phyloP scores from a whole-genome alignment of 805 yeast genomes.

The Torulaspora franciscae region DNA sequence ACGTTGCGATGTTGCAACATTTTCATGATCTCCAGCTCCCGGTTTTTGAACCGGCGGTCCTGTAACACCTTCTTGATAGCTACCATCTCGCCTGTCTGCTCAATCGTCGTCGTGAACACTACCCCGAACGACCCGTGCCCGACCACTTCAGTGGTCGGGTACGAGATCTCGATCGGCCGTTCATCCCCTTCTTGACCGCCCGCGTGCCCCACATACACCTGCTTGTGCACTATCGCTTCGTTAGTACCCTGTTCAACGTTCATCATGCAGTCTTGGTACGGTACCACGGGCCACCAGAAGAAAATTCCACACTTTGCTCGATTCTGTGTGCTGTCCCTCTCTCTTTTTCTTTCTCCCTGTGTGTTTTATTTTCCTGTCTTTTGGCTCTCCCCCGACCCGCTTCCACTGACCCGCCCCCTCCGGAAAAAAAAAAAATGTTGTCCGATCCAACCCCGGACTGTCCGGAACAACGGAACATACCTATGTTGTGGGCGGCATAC shows the following conservation, averaged over 20 bases:
- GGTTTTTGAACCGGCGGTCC: conserved; percentile 86
- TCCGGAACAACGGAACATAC: conserved; percentile 1
- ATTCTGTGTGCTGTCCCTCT: background rate
- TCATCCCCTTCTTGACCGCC: conserved; percentile 6
- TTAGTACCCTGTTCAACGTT: conserved; percentile 23
- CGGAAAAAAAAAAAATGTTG: background rate
- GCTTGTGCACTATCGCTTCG: conserved; percentile 29
- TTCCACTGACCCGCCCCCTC: background rate
- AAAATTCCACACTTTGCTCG: background rate
- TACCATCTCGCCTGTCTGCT: conserved; percentile 70
- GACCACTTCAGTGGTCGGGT: conserved; percentile 76
- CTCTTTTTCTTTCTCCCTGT: background rate
- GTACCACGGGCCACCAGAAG: background rate
- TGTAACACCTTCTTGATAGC: conserved; percentile 97
- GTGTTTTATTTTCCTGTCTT: background rate
- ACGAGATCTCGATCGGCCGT: conserved; percentile 15
- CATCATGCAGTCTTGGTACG: conserved; percentile 9
- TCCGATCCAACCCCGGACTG: background rate
- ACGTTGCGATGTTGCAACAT: conserved; percentile 79
- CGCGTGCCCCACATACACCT: conserved; percentile 27
- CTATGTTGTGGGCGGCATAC: background rate
- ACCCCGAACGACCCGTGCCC: conserved; percentile 99
- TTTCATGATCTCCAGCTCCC: conserved; percentile 96
- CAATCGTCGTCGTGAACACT: conserved; percentile 81
- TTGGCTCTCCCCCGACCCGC: background rate